Conservation (phyloP, 176 grass and related monocot species). For the Eragrostis curvula region DNA sequence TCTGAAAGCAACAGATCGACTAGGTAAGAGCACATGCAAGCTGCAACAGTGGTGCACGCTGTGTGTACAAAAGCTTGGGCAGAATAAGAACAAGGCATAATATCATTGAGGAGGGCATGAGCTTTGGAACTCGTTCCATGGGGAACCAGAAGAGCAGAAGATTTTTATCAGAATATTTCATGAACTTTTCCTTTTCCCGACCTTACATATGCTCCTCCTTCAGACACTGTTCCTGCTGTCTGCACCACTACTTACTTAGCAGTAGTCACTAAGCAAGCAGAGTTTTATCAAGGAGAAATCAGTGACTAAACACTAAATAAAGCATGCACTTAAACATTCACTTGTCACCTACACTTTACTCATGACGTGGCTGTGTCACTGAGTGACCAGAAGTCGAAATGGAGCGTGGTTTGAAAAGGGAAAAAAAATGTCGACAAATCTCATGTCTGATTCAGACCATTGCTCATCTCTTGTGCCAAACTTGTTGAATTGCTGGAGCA, state of each 20-base stretch:
- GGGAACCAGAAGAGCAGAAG: neutral
- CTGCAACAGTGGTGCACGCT: constrained; percentile 27
- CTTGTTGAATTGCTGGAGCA: constrained; percentile 3
- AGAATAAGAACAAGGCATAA: constrained; percentile 62
- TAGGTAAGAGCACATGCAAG: constrained; percentile 28
- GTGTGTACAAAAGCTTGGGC: constrained; percentile 49
- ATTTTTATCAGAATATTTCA: constrained; percentile 43
- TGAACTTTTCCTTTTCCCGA: constrained; percentile 1
- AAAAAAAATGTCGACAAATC: neutral
- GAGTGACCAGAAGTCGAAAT: neutral
- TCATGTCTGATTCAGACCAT: constrained; percentile 8
- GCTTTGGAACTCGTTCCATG: constrained; percentile 35
- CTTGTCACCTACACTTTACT: neutral
- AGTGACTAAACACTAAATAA: neutral
- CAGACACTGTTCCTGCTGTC: constrained; percentile 39
- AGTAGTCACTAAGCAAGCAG: constrained; percentile 10
- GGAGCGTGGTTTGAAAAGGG: too few species aligned
- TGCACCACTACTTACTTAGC: neutral
- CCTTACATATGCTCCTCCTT: constrained; percentile 53
- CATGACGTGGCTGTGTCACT: neutral
- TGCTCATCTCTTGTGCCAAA: constrained; percentile 8
- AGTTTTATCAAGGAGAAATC: neutral
- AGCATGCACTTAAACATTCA: neutral
- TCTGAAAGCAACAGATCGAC: constrained; percentile 29
- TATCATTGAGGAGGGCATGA: constrained; percentile 38